These are phyloP conservation scores for Chrysophaeum taylorii DNA, from an alignment of 352 stramenopile genomes.

Conservation along the genomic window DNA sequence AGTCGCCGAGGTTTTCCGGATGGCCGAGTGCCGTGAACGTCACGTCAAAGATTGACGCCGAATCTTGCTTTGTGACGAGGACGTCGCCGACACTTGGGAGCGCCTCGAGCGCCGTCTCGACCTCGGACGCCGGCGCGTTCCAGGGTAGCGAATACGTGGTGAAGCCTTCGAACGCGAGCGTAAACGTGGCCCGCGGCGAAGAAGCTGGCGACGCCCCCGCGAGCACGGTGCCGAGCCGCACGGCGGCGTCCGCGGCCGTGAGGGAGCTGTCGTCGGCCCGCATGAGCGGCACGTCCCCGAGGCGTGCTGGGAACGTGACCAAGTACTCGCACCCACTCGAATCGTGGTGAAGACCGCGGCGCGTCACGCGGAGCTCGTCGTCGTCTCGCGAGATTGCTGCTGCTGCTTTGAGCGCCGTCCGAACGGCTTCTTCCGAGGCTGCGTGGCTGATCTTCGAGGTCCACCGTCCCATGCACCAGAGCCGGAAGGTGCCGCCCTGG, in stretches of 20 bases:
- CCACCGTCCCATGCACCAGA: not conserved
- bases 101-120: constrained; percentile 13
- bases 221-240: not conserved
- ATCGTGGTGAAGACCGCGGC: not conserved
- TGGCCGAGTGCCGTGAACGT: constrained; percentile 33
- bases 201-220: not conserved
- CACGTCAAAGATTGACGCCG: constrained; percentile 16
- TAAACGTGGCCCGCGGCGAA: not conserved
- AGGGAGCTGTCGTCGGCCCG: not conserved
- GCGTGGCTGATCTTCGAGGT: not conserved
- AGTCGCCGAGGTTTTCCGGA: constrained; percentile 28
- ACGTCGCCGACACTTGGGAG: constrained; percentile 15
- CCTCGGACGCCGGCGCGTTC: not conserved
- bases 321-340: not conserved
- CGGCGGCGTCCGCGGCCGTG: not conserved
- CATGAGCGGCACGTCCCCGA: not conserved
- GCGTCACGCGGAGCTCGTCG: not conserved
- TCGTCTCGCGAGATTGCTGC: too few species aligned
- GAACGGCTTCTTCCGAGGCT: constrained; percentile 6
- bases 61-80: not conserved
- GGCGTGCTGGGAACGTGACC: not conserved
- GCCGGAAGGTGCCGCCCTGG: not conserved
- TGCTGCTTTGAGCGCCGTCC: not conserved
- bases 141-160: not conserved
- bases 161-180: not conserved